Evolutionary conservation across 2,329 filamentous ascomycete genomes (phyloP), one percentile per base, ranked within the genome.

Genomic region (Juglanconis juglandina): DNA sequence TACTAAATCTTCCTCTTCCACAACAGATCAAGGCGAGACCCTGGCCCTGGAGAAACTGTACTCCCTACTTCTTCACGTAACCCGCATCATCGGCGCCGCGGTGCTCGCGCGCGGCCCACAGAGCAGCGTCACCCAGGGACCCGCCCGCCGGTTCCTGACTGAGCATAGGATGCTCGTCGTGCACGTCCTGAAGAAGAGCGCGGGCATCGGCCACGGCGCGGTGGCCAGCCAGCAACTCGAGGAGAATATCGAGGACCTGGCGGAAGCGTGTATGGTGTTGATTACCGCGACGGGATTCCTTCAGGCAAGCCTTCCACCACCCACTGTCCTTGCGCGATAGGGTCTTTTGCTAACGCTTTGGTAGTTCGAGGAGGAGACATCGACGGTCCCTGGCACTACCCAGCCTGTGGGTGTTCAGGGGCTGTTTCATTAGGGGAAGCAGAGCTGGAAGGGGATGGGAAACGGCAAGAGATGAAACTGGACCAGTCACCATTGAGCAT

Each of bases 111-210:
- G 92, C 51, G 94, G 94, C 0, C 81, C 88, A 17, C 89, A 96
- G 68, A 96, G 96, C 72, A 96, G 96, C 72, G 84, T 93, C 46
- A 82, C 88, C 46, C 90, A 93, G 70, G 92, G 89, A 1, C 61
- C 61, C 13, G 61, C 61, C 41, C 85, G 90, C 59, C 81, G 81
- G 41, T 99, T 99, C 75, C 78, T 99, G 62, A 82, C 84, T 5
- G 89, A 95, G 65, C 92, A 96, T 72, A 83, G 94, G 63, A 86
- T 88, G 72, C 86, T 93, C 59, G 91, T 98, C 68, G 86, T 95
- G 65, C 90, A 92, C 50, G 88, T 96, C 24, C 90, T 99, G 69
- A 99, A 99, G 78, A 83, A 92, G 66, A 91, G 90, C 67, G 91
- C 91, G 0, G 90, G 90, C 52, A 90, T 96, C 44, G 75, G 71